phyloP scores from a whole-genome alignment of 495 filamentous ascomycete species.

The Amphirosellinia nigrospora region DNA sequence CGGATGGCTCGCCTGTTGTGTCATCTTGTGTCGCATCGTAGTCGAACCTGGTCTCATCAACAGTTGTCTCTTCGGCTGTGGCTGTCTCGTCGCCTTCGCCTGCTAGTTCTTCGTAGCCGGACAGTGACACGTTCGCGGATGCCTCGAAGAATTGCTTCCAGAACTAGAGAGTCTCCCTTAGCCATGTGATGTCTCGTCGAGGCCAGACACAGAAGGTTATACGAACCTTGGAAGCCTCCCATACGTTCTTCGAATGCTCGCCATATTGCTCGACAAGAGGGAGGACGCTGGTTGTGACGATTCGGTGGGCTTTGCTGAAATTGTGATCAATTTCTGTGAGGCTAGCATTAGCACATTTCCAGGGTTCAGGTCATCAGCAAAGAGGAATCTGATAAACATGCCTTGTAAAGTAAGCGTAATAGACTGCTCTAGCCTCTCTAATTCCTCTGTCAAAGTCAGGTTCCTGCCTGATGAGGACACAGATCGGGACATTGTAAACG shows the following conservation, averaged over 20 bases:
- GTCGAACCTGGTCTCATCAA: conserved; percentile 50
- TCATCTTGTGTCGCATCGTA: conserved; percentile 49
- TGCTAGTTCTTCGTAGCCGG: conserved; percentile 85
- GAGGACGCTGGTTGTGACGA: conserved; percentile 91
- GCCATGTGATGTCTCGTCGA: not conserved
- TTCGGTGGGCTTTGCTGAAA: conserved; percentile 94
- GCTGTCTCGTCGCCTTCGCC: conserved; percentile 58
- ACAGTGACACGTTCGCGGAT: conserved; percentile 95
- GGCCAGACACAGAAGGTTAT: not conserved
- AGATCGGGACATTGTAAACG: conserved; percentile 48
- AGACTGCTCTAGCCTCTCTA: conserved; percentile 94
- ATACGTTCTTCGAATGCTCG: conserved; percentile 90
- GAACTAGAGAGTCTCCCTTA: conserved; percentile 65
- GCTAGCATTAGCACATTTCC: conserved; percentile 21
- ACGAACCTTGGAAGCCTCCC: conserved; percentile 91
- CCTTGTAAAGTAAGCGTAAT: conserved; percentile 97
- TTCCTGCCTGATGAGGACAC: conserved; percentile 61
- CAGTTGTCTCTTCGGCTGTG: conserved; percentile 41
- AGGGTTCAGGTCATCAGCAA: not conserved
- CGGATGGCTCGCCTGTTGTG: conserved; percentile 40
- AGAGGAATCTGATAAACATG: conserved; percentile 36
- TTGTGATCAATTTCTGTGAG: conserved; percentile 92
- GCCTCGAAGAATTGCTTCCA: conserved; percentile 99
- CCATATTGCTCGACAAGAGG: conserved; percentile 97
- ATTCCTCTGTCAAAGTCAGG: conserved; percentile 87